Evolutionary conservation across 768 basidiomycete species (phyloP), one percentile per base, ranked within the genome.

Genomic region (Russula lepida): DNA sequence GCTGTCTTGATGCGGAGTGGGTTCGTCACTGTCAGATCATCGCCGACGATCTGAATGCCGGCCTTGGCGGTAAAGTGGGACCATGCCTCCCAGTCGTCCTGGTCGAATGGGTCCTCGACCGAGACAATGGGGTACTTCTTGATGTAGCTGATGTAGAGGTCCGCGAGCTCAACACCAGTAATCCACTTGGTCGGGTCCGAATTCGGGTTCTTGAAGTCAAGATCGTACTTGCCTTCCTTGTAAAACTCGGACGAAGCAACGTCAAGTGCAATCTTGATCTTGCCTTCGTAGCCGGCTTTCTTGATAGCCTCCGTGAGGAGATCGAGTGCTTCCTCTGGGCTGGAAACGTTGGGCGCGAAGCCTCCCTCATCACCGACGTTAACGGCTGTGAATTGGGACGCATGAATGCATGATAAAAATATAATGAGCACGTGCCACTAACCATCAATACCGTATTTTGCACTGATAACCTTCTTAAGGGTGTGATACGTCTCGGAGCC

Each of bases 361-460:
- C 97, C 97, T 78, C 97, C 97, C 81, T 99, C 97, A 68, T 99
- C 97, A 77, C 97, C 97, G 69, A 99, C 95, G 72, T 98, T 99
- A 74, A 94, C 92, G 68, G 95, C 95, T 97, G 21, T n/a, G 68
- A 17, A 58, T 19, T 4, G 1, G 48, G 21, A 46, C 11, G 35
- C 43, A 59, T 49, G 59, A 69, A 21, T 66, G 54, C 30, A 56
- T 58, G 67, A 37, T 35, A 58, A 62, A n/a, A 7, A n/a, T 56
- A 15, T 60, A 56, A 43, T 59, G 52, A 25, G 17, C 27, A 17
- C 21, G 37, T 13, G 41, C 9, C 43, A 74, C 84, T 64, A 46
- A 94, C 95, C 95, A 73, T 99, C 95, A 71, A 98, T 98, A 59
- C 97, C 97, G 77, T 98, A 99, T 78, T 98, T 98, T 75, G 90